These are phyloP conservation scores for Verticillium zaregamsianum DNA, from an alignment of 2,329 filamentous ascomycete genomes.

Conservation along the genomic window DNA sequence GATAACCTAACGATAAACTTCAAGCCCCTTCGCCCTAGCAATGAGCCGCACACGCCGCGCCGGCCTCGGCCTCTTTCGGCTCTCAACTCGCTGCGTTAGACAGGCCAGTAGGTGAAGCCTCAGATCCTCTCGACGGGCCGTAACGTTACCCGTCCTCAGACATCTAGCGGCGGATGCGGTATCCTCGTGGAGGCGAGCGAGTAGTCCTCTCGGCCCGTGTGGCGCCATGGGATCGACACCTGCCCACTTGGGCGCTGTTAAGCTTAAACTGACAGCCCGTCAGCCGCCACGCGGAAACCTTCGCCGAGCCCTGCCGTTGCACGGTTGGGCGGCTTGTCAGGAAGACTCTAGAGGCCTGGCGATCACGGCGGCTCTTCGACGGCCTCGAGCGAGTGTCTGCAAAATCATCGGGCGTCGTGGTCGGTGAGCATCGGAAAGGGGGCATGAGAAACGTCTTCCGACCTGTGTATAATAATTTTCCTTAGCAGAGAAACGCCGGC, in stretches of 20 bases:
- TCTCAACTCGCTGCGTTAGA: not conserved
- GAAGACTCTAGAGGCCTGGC: not conserved
- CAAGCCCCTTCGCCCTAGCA: not conserved
- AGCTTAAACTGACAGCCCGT: not conserved
- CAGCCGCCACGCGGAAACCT: not conserved
- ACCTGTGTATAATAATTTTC: not conserved
- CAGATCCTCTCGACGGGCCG: not conserved
- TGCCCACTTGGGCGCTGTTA: not conserved
- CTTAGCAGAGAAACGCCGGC: not conserved
- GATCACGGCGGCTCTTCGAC: not conserved
- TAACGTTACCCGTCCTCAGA: not conserved
- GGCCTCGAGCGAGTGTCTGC: not conserved
- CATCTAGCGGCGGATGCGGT: not conserved
- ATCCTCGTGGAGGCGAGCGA: not conserved
- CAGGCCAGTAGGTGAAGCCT: not conserved
- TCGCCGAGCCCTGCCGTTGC: not conserved
- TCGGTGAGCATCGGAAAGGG: not conserved
- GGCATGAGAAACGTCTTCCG: not conserved
- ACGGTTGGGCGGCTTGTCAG: not conserved
- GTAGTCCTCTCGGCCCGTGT: not conserved
- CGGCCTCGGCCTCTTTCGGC: not conserved
- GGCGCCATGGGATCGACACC: not conserved
- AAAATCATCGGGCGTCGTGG: not conserved
- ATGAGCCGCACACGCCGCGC: not conserved
- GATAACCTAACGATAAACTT: not conserved